phyloP scores from a whole-genome alignment of 176 grass and related monocot genomes.

The Musa acuminata region DNA sequence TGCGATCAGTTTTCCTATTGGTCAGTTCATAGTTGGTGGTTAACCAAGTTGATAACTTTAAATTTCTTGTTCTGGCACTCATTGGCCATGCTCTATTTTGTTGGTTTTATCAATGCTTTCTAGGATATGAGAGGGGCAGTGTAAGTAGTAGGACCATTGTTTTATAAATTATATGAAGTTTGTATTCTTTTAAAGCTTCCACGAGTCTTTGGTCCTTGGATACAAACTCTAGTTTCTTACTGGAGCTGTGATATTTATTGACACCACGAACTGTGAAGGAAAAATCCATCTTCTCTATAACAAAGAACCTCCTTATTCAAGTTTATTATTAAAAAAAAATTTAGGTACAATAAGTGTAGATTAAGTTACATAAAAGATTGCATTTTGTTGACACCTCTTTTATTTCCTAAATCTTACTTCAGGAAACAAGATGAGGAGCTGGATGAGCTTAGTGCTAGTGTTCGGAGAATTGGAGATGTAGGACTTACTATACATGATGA shows the following conservation, averaged over 20 bases:
- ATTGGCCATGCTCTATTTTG: background rate
- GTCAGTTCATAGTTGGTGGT: background rate
- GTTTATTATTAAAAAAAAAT: background rate
- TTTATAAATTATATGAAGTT: background rate
- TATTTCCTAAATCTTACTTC: background rate
- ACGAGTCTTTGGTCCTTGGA: background rate
- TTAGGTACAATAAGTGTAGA: background rate
- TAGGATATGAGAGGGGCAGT: too few species aligned
- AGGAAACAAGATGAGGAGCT: constrained; percentile 89
- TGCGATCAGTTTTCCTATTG: background rate
- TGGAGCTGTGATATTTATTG: background rate
- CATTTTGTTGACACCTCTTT: background rate
- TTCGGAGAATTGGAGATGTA: constrained; percentile 77
- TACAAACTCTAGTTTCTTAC: background rate
- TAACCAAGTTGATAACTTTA: background rate
- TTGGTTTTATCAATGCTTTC: too few species aligned
- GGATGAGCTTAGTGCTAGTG: constrained; percentile 77
- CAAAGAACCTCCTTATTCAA: background rate
- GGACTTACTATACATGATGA: constrained; percentile 93
- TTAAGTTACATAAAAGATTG: background rate
- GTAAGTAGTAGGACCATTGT: too few species aligned
- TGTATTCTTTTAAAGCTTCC: too few species aligned
- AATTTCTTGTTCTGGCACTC: background rate
- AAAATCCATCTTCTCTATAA: too few species aligned
- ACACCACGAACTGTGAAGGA: too few species aligned